phyloP scores from a whole-genome alignment of 192 early-diverging fungal species.

The Lunasporangiospora selenospora region DNA sequence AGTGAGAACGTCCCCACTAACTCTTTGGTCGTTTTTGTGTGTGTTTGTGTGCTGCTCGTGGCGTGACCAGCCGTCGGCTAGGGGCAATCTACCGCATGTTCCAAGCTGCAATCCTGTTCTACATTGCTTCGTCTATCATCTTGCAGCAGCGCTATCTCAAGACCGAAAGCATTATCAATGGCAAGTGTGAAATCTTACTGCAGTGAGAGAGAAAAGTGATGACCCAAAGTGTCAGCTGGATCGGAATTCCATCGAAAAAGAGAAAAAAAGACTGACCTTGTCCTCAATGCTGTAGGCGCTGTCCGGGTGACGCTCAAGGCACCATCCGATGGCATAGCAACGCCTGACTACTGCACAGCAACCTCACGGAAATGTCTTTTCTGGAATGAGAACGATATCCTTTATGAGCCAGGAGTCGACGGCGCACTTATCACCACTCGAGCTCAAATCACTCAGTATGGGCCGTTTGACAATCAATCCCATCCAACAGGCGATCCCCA shows the following conservation, averaged over 20 bases:
- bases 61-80: conserved; percentile 32
- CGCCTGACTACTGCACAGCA: conserved; percentile 14
- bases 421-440: conserved; percentile 47
- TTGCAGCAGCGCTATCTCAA: conserved; percentile 44
- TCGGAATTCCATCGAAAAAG: background rate
- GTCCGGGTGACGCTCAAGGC: conserved; percentile 39
- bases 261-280: background rate
- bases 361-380: conserved; percentile 15
- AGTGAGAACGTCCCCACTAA: too few species aligned
- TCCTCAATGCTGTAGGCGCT: conserved; percentile 9
- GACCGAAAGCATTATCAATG: conserved; percentile 38
- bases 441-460: conserved; percentile 27
- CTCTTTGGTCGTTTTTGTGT: too few species aligned
- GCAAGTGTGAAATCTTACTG: too few species aligned
- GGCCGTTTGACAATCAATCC: conserved; percentile 23
- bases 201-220: background rate
- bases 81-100: conserved; percentile 35
- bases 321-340: conserved; percentile 19
- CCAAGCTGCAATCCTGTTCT: conserved; percentile 28
- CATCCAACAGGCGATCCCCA: background rate
- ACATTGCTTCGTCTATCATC: conserved; percentile 35
- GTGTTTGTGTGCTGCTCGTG: too few species aligned
- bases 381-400: conserved; percentile 41
- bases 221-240: too few species aligned
- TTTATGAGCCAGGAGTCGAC: conserved; percentile 32